Evolutionary conservation across 73 alveolate species (phyloP).

Genomic region (Paramecium octaurelia): DNA sequence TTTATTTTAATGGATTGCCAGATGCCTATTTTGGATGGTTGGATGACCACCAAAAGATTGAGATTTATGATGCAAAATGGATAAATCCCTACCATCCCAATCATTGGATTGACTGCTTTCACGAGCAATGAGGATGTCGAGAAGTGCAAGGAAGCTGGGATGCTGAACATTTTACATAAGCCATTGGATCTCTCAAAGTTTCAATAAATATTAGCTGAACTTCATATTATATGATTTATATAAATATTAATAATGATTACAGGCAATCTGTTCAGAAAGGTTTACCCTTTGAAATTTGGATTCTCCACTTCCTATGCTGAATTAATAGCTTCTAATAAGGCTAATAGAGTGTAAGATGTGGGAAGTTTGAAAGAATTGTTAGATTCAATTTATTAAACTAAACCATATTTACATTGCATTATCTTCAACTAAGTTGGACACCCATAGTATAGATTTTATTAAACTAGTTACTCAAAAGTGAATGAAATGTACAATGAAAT

Average conservation of each 20-base stretch:
- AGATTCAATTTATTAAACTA: not conserved
- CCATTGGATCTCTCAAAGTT: constrained; percentile 37
- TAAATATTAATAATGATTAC: constrained; percentile 12
- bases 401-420: constrained; percentile 12
- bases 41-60: constrained; percentile 46
- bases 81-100: constrained; percentile 45
- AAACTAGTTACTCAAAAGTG: not conserved
- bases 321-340: not conserved
- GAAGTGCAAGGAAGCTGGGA: constrained; percentile 44
- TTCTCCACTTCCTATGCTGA: constrained; percentile 3
- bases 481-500: not conserved
- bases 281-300: not conserved
- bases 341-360: not conserved
- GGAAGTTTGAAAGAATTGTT: not conserved
- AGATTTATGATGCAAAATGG: constrained; percentile 28
- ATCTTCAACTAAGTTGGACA: not conserved
- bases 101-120: constrained; percentile 58
- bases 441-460: not conserved
- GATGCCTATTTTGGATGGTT: constrained; percentile 64
- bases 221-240: constrained; percentile 13
- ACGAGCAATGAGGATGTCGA: constrained; percentile 32
- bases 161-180: constrained; percentile 38
- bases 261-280: not conserved
- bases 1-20: constrained; percentile 52
- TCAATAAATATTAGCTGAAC: not conserved